Conservation (phyloP, 139 green algal genomes). For the Chlamydomonas schloesseri region DNA sequence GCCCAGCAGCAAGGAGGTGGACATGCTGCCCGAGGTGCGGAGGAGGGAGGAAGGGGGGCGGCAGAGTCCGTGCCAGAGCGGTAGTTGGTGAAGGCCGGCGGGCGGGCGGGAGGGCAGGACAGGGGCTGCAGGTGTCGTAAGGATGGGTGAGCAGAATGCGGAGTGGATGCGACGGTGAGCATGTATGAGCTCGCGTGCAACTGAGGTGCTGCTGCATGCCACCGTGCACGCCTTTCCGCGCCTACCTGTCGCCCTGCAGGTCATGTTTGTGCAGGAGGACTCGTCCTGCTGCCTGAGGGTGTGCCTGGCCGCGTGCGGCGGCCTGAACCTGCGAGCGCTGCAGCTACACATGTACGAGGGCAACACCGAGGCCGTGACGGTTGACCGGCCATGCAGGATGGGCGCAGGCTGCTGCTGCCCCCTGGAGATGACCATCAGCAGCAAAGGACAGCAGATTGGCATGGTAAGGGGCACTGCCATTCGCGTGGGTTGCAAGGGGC, state of each 20-base stretch:
- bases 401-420: conserved; percentile 44
- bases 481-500: no score
- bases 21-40: not conserved
- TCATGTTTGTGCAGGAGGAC: conserved; percentile 37
- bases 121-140: no score
- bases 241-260: no score
- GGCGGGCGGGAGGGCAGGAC: no score
- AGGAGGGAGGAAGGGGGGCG: no score
- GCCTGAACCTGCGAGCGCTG: conserved; percentile 29
- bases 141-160: no score
- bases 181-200: no score
- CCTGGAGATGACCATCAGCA: conserved; percentile 32
- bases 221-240: not conserved
- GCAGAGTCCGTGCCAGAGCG: no score
- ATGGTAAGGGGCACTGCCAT: no score
- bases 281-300: conserved; percentile 13
- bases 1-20: not conserved
- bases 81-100: no score
- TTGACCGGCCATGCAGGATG: conserved; percentile 34
- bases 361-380: not conserved
- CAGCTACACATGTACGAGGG: conserved; percentile 35
- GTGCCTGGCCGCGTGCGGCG: conserved; percentile 1
- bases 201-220: no score
- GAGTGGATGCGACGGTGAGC: no score
- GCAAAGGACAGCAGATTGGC: conserved; percentile 5